These are phyloP conservation scores for Colletotrichum echinochloae DNA, from an alignment of 2,329 filamentous ascomycete genomes.

Conservation along the genomic window DNA sequence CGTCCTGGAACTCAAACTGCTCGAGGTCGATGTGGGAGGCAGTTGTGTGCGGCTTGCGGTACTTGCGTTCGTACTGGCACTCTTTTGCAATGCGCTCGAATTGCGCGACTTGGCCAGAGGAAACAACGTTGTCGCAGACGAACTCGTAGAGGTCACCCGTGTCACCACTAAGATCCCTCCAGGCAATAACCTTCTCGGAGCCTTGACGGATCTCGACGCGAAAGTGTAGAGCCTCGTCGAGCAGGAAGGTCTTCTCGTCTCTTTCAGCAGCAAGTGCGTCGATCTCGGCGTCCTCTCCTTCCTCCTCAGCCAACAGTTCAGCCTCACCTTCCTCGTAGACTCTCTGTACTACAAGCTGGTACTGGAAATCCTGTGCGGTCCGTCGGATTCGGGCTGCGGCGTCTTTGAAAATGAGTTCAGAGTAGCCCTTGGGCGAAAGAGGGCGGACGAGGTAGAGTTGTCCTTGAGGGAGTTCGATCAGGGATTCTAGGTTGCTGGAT, in stretches of 20 bases:
- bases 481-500: slow-evolving; percentile 84
- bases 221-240: slow-evolving; percentile 93
- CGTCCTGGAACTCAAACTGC: slow-evolving; percentile 82
- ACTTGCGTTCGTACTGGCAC: slow-evolving; percentile 98
- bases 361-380: slow-evolving; percentile 95
- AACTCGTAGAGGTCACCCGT: slow-evolving; percentile 97
- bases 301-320: slow-evolving; percentile 89
- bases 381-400: slow-evolving; percentile 90
- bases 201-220: slow-evolving; percentile 84
- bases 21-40: slow-evolving; percentile 85
- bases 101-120: slow-evolving; percentile 77
- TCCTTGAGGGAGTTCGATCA: slow-evolving; percentile 94
- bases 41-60: slow-evolving; percentile 80
- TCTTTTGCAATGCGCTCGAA: slow-evolving; percentile 88
- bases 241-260: slow-evolving; percentile 96
- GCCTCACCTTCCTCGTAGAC: slow-evolving; percentile 98
- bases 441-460: slow-evolving; percentile 98
- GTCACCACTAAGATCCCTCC: slow-evolving; percentile 95
- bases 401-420: slow-evolving; percentile 99
- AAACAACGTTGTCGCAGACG: slow-evolving; percentile 84
- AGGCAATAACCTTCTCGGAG: slow-evolving; percentile 89
- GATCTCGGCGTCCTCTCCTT: slow-evolving; percentile 81
- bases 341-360: slow-evolving; percentile 95
- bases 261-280: slow-evolving; percentile 83
- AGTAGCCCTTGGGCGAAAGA: slow-evolving; percentile 95